Base-by-base conservation (phyloP, 1,284 basidiomycete genomes). In the Puccinia coronata region DNA sequence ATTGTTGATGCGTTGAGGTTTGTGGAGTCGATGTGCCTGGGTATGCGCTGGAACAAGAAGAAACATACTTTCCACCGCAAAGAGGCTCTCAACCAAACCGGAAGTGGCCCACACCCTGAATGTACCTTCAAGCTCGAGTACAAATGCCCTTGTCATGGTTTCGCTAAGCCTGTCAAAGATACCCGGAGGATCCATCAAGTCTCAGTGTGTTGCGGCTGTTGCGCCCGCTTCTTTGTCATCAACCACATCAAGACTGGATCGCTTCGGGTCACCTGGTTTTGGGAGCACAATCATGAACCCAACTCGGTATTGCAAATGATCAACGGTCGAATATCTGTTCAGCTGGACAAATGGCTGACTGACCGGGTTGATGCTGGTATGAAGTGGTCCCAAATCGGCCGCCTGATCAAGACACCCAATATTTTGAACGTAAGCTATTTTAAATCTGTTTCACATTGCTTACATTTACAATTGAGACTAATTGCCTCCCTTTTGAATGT, bases 51-150 rank as follows among this genome's bases (percentile, higher is more conserved):
- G 6, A 43, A 43, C 43, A n/a, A n/a, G n/a, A n/a, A n/a, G n/a
- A n/a, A n/a, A n/a, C n/a, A n/a, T n/a, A n/a, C n/a, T n/a, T n/a
- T 8, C 43, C 43, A 43, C 43, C 6, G 8, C 43, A 43, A 43
- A 43, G 43, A 43, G 16, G 43, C 43, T 16, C 43, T 43, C 43
- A 43, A 6, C 43, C 43, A 43, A 43, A 43, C 43, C 6, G 43
- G 43, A 43, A 43, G 43, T 43, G 43, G 43, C 16, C 16, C 8
- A 43, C 43, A 43, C 43, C 43, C 43, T 43, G 43, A 43, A 43
- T 43, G 8, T 16, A 43, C 34, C 6, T 67, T 67, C 63, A 67
- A 67, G 34, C 36, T 67, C 23, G 63, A 67, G 43, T 67, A n/a
- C 23, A 41, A 25, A 23, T 67, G 63, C 39, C 63, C 63, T 34